These are phyloP conservation scores for Entoloma clypeatum DNA, from an alignment of 1,284 basidiomycete genomes.

Conservation along the genomic window DNA sequence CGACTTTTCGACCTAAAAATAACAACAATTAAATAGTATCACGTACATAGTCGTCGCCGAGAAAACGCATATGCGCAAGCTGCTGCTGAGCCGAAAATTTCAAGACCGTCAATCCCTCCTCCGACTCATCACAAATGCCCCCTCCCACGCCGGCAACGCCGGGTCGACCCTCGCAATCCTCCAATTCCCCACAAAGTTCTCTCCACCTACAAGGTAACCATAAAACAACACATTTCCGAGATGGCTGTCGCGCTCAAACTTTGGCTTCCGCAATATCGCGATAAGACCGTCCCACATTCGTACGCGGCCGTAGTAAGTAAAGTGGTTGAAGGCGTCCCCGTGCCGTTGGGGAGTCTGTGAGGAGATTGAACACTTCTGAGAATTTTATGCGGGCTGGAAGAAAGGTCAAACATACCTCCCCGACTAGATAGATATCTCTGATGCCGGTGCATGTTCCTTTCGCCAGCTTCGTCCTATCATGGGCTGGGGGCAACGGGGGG, in stretches of 20 bases:
- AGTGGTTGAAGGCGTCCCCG: slow-evolving; percentile 57
- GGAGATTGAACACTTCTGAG: slow-evolving; percentile 3
- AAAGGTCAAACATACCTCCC: slow-evolving; percentile 31
- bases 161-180: slow-evolving; percentile 39
- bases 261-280: slow-evolving; percentile 45
- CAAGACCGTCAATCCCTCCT: slow-evolving; percentile 27
- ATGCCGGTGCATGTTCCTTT: slow-evolving; percentile 43
- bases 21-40: too few relatives aligned
- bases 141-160: slow-evolving; percentile 47
- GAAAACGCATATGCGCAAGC: too few relatives aligned
- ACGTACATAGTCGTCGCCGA: too few relatives aligned
- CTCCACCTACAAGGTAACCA: slow-evolving; percentile 61
- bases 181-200: slow-evolving; percentile 71
- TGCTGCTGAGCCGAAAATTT: too few relatives aligned
- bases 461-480: slow-evolving; percentile 13
- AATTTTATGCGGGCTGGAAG: not conserved
- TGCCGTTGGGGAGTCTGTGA: slow-evolving; percentile 51
- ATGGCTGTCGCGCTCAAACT: slow-evolving; percentile 16
- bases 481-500: slow-evolving; percentile 2
- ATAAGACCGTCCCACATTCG: slow-evolving; percentile 67
- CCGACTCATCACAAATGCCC: slow-evolving; percentile 52
- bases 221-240: slow-evolving; percentile 55
- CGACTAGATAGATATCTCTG: slow-evolving; percentile 55
- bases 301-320: slow-evolving; percentile 59
- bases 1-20: too few relatives aligned